Percentiles rank a stretch among this genome's conserved stretches.
Conservation (phyloP, 2,329 filamentous ascomycete species). For the Grosmannia huntii region DNA sequence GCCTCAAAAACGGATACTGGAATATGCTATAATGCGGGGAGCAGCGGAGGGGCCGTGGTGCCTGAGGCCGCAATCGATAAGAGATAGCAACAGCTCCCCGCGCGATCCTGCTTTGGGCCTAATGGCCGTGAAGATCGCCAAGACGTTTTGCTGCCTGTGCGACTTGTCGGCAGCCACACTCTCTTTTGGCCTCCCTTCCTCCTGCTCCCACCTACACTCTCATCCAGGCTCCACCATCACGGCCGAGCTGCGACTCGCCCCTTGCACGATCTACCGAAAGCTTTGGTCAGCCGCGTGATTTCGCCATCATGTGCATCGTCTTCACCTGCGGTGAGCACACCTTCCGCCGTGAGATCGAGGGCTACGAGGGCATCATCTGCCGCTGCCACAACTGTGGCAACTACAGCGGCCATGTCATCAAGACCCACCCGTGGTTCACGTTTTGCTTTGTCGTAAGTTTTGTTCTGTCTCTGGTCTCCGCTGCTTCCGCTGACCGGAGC, state of each 20-base stretch:
- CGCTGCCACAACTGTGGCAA: conserved; percentile 58
- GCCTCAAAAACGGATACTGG: background rate
- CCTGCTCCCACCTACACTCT: background rate
- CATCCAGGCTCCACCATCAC: background rate
- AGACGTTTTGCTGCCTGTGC: background rate
- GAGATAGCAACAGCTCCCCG: background rate
- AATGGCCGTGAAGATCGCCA: background rate
- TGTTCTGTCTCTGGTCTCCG: background rate
- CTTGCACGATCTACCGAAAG: too few species aligned
- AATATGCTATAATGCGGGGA: background rate
- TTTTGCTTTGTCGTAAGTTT: conserved; percentile 58
- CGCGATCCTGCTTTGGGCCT: background rate
- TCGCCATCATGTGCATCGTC: conserved; percentile 41
- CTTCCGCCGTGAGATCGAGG: conserved; percentile 44
- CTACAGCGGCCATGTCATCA: conserved; percentile 46
- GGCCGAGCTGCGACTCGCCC: too few species aligned
- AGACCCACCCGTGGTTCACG: conserved; percentile 62
- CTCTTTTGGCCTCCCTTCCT: background rate
- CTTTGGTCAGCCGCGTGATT: background rate
- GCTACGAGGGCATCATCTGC: conserved; percentile 48
- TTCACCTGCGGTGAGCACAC: conserved; percentile 50
- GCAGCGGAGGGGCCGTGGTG: background rate
- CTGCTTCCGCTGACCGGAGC: conserved; percentile 7
- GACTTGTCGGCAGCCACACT: background rate
- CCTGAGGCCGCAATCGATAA: background rate